A percentile compares a stretch with the other conserved stretches of the same genome.
Evolutionary conservation across 352 stramenopile species (phyloP).

Genomic region (Globisporangium spiculum): DNA sequence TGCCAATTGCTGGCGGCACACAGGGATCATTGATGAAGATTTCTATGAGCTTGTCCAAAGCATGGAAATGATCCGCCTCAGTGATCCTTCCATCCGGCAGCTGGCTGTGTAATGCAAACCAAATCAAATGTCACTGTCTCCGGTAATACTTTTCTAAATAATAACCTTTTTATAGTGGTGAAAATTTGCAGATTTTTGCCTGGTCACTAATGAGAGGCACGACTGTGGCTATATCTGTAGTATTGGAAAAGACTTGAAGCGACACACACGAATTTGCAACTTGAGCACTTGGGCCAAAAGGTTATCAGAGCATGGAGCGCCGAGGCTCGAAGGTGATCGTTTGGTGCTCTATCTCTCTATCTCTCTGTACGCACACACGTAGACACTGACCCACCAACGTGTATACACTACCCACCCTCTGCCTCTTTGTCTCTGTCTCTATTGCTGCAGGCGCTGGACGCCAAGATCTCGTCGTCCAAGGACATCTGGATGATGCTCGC

Average conservation of each 20-base stretch:
- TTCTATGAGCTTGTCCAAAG: no score
- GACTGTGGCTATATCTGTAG: neutral
- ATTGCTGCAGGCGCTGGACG: slow-evolving; percentile 1
- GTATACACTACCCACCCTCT: neutral
- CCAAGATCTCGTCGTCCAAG: slow-evolving; percentile 35
- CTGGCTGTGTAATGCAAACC: no score
- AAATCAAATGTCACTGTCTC: no score
- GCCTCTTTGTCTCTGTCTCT: neutral
- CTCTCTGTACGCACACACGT: neutral
- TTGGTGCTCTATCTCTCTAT: neutral
- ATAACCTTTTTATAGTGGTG: no score
- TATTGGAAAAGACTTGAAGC: slow-evolving; percentile 1
- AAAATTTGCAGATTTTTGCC: no score
- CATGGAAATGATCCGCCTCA: no score
- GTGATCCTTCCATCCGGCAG: no score
- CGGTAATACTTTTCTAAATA: no score
- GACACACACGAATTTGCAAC: neutral
- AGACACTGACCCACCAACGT: neutral
- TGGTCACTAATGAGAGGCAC: no score
- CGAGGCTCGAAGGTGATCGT: slow-evolving; percentile 11
- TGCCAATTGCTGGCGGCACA: no score
- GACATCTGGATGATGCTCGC: slow-evolving; percentile 74
- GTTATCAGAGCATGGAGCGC: slow-evolving; percentile 16
- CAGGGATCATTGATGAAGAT: no score
- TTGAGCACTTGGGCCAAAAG: neutral